phyloP scores from a whole-genome alignment of 1,139 yeast species.

The Geotrichum fermentans region DNA sequence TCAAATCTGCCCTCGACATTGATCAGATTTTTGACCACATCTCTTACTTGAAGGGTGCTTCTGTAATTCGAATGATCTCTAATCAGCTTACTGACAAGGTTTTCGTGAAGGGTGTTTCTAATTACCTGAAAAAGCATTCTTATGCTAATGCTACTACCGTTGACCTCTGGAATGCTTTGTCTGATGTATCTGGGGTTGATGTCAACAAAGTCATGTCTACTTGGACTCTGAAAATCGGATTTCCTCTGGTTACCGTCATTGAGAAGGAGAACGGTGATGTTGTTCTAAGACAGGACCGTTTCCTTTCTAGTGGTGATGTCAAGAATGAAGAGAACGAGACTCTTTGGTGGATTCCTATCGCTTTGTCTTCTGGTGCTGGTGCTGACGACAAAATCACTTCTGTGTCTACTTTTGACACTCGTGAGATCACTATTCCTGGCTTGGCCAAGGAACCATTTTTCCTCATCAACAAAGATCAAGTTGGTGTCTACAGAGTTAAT shows the following conservation, averaged over 20 bases:
- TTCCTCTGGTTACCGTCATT: slow-evolving; percentile 52
- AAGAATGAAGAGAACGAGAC: slow-evolving; percentile 64
- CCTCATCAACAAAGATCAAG: slow-evolving; percentile 60
- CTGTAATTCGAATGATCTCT: slow-evolving; percentile 65
- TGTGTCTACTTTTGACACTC: slow-evolving; percentile 25
- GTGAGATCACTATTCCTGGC: slow-evolving; percentile 29
- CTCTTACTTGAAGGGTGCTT: slow-evolving; percentile 73
- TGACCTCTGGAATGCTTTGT: slow-evolving; percentile 56
- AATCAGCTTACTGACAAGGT: slow-evolving; percentile 61
- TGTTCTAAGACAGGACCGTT: slow-evolving; percentile 57
- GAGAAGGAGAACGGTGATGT: slow-evolving; percentile 36
- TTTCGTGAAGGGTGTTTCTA: slow-evolving; percentile 66
- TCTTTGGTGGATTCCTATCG: slow-evolving; percentile 77
- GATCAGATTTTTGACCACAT: slow-evolving; percentile 76
- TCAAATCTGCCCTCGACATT: slow-evolving; percentile 65
- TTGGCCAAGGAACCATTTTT: slow-evolving; percentile 47
- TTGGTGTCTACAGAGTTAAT: slow-evolving; percentile 64
- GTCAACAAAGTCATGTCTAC: slow-evolving; percentile 50
- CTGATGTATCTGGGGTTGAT: slow-evolving; percentile 53
- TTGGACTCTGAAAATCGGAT: slow-evolving; percentile 65
- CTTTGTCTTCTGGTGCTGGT: slow-evolving; percentile 41
- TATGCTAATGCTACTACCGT: slow-evolving; percentile 58
- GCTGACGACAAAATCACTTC: slow-evolving; percentile 21
- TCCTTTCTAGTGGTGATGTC: slow-evolving; percentile 73
- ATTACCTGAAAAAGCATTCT: slow-evolving; percentile 53